These are phyloP conservation scores for Kentomonas sorsogonicus DNA, from an alignment of 208 protist species.

Conservation along the genomic window DNA sequence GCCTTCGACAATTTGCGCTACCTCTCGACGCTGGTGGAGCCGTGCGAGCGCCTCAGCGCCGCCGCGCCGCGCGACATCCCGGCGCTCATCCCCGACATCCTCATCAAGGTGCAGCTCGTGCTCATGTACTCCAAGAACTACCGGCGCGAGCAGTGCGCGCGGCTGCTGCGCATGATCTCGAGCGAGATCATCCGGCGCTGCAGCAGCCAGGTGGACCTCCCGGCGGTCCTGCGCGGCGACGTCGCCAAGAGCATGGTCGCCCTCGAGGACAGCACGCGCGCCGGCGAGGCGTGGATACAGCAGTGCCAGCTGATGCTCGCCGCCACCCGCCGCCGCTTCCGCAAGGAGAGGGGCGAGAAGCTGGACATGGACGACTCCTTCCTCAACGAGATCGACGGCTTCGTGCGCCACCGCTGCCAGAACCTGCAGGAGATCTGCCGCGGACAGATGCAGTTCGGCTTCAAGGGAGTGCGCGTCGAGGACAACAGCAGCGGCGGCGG, in stretches of 20 bases:
- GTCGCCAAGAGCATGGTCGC: conserved; percentile 88
- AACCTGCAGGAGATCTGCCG: conserved; percentile 96
- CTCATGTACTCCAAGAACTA: conserved; percentile 92
- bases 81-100: conserved; percentile 82
- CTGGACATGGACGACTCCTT: conserved; percentile 92
- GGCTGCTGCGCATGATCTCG: conserved; percentile 92
- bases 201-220: conserved; percentile 88
- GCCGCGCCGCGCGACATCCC: conserved; percentile 89
- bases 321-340: conserved; percentile 75
- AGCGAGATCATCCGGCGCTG: conserved; percentile 96
- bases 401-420: conserved; percentile 95
- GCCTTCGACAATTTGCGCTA: conserved; percentile 95
- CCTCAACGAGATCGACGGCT: conserved; percentile 97
- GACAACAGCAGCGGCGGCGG: conserved; percentile 15
- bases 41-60: conserved; percentile 86
- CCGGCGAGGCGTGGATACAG: conserved; percentile 91
- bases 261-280: conserved; percentile 86
- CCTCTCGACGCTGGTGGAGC: conserved; percentile 90
- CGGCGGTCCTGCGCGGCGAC: conserved; percentile 93
- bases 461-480: conserved; percentile 42
- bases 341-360: conserved; percentile 78
- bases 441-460: conserved; percentile 95
- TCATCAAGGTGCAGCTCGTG: conserved; percentile 92
- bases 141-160: conserved; percentile 92
- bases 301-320: conserved; percentile 86